Evolutionary conservation across 371 early-diverging fungal genomes (phyloP).

Genomic region (Apophysomyces elegans): DNA sequence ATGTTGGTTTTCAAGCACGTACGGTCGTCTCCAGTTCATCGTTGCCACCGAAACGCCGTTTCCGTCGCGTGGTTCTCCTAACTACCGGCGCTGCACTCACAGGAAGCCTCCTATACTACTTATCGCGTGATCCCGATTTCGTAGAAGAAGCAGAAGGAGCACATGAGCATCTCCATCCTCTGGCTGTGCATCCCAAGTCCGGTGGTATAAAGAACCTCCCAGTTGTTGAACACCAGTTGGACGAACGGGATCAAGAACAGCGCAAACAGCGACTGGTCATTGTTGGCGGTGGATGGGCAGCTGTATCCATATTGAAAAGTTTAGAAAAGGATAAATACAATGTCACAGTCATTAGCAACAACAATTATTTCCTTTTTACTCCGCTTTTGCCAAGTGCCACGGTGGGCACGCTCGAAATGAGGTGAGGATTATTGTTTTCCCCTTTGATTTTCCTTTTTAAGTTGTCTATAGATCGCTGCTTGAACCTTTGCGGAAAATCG

Average conservation of each 20-base stretch:
- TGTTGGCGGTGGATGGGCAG: constrained; percentile 82
- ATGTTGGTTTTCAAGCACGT: background rate
- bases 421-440: constrained; percentile 30
- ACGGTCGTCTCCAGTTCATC: background rate
- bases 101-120: constrained; percentile 18
- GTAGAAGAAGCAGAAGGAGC: constrained; percentile 27
- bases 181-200: constrained; percentile 40
- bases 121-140: constrained; percentile 31
- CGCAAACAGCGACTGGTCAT: constrained; percentile 71
- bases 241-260: constrained; percentile 29
- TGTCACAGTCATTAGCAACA: constrained; percentile 66
- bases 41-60: background rate
- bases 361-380: constrained; percentile 90
- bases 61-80: background rate
- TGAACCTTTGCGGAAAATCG: constrained; percentile 77
- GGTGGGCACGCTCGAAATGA: constrained; percentile 83
- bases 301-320: constrained; percentile 60
- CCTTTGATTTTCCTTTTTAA: background rate
- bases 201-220: constrained; percentile 46
- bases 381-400: constrained; percentile 81
- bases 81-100: background rate
- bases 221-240: constrained; percentile 33
- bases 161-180: constrained; percentile 28
- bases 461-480: constrained; percentile 56
- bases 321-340: constrained; percentile 76